Base-by-base conservation (phyloP, 2,329 filamentous ascomycete genomes). In the Pseudocercospora eumusae region DNA sequence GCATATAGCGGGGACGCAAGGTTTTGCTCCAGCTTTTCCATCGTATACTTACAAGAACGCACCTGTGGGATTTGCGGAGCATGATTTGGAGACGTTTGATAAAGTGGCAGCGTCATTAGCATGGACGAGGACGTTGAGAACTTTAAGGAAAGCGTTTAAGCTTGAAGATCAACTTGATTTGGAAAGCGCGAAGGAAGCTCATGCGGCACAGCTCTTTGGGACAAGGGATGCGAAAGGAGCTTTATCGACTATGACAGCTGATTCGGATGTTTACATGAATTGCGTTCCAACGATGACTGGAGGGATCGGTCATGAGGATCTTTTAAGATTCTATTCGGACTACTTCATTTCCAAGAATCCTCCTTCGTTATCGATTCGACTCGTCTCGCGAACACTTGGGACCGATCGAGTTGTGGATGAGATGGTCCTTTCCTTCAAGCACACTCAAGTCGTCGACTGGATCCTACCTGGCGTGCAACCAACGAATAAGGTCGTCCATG, bases 381-480 rank as follows among this genome's bases (percentile, higher is more conserved):
- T 87, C 7, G 71, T 87, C 7, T 83, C 81, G 8, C 78, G 84
- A 18, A 87, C 84, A 0, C 75, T 83, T 2, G 84, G 84, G 5
- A 76, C 79, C 0, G 83, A 87, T 68, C 78, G 83, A 2, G 77
- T 87, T 2, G 85, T 86, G 2, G 85, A 87, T 64, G 85, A 87
- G 67, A 79, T 86, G 71, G 76, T 84, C 15, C 69, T 84, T 4
- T 78, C 78, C 0, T 87, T 86, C 66, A 80, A 80, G 33, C 85
- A 87, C 65, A 83, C 81, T 0, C 78, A 82, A 40, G 81, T 83
- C 58, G 73, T 86, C 0, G 81, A 83, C 13, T 86, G 83, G 84
- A 81, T 86, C 66, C 59, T 87, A 0, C 85, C 84, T 0, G 83
- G 80, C 0, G 79, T 87, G 0, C 78, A 82, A 21, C 77, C 84